Evolutionary conservation across 768 basidiomycete species (phyloP), one percentile per base, ranked within the genome.

Genomic region (Sarcodon aspratus): DNA sequence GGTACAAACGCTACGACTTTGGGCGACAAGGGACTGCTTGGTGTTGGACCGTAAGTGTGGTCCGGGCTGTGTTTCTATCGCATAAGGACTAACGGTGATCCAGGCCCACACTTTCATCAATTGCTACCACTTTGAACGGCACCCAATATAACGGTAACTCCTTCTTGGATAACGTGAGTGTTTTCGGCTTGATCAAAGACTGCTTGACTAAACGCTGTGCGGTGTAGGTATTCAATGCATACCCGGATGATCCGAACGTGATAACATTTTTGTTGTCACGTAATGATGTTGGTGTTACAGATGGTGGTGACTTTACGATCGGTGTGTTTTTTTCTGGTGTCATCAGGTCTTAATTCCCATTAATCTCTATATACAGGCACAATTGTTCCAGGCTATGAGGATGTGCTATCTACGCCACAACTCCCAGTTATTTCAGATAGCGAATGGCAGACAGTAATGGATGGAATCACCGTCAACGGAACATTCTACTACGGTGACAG

Each of bases 291-390:
- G 53, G 55, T 18, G 36, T 46, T 21, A 52, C 50, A 3, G 50
- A 50, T n/a, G 55, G 55, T 35, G 55, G 55, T 11, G 34, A 45
- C n/a, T 54, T 56, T 48, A 54, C 51, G n/a, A 45, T 56, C 43
- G 50, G 52, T 18, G 49, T 47, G 33, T 42, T 50, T 27, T 42
- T 50, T 27, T 27, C 21, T 27, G 21, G 21, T 27, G 5, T 27
- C 21, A 27, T 27, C 5, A 27, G 21, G 21, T 27, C 2, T 27
- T 27, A 27, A 3, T 27, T 27, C 21, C 21, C 3, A 27, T 27
- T 27, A 27, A 27, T 27, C 21, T 27, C 21, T 5, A 27, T 27
- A 27, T 27, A 5, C 21, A 27, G 21, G 21, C 21, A 27, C 21
- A 27, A 27, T 27, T 27, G 21, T 27, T 27, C 21, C 21, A 27